Conservation (phyloP, 805 yeast genomes). For the Ogataea chonburiensis region DNA sequence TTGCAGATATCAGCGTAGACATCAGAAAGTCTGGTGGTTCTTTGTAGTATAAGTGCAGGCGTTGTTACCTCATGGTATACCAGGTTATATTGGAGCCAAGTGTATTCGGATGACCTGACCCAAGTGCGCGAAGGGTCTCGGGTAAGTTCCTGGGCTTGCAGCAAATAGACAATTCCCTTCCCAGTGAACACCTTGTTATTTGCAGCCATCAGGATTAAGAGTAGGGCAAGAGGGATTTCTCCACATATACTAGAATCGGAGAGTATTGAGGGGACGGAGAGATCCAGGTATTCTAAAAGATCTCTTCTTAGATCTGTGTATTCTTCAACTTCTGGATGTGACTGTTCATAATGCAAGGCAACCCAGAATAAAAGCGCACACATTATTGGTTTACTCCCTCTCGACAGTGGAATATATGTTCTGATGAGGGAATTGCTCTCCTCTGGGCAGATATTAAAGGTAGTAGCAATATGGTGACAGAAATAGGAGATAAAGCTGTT, state of each 20-base stretch:
- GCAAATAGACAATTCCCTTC: conserved; percentile 7
- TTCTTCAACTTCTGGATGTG: background rate
- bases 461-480: conserved; percentile 10
- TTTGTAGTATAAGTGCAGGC: conserved; percentile 1
- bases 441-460: conserved; percentile 10
- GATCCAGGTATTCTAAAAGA: conserved; percentile 1
- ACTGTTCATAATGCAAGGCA: conserved; percentile 9
- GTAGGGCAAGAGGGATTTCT: conserved; percentile 7
- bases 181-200: conserved; percentile 9
- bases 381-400: conserved; percentile 4
- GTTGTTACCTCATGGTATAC: conserved; percentile 10
- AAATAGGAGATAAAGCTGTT: conserved; percentile 8
- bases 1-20: too few species aligned
- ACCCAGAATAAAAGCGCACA: conserved; percentile 10
- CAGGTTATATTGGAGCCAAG: conserved; percentile 8
- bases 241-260: too few species aligned
- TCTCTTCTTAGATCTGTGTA: background rate
- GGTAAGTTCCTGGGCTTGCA: conserved; percentile 6
- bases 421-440: conserved; percentile 9
- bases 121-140: background rate
- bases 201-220: conserved; percentile 7
- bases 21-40: too few species aligned
- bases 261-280: conserved; percentile 1
- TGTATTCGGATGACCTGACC: conserved; percentile 1
- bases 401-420: conserved; percentile 13